Percentiles rank a stretch among this genome's conserved stretches.
These are phyloP conservation scores for Chlorella sp. DNA, from an alignment of 139 green algal genomes.

Conservation along the genomic window DNA sequence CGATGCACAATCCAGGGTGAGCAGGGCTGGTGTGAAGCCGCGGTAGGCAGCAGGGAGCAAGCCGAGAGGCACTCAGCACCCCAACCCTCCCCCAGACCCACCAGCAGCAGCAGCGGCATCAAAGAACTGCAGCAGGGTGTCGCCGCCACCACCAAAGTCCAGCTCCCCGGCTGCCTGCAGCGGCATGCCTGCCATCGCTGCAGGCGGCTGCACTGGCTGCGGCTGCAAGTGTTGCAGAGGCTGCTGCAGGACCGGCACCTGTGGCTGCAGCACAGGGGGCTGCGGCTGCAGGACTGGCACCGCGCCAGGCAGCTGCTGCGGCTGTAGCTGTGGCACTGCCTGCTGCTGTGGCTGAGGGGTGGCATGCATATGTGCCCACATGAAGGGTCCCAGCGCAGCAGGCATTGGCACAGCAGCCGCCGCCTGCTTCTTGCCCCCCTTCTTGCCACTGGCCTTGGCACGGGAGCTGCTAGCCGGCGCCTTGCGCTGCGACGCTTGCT, in stretches of 20 bases:
- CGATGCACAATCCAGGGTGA: too few relatives aligned
- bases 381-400: not conserved
- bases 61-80: not conserved
- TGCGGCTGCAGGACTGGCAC: not conserved
- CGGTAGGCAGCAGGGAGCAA: not conserved
- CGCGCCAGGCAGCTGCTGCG: not conserved
- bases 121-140: constrained; percentile 5
- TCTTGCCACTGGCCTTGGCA: not conserved
- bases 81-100: not conserved
- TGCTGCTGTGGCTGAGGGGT: constrained; percentile 6
- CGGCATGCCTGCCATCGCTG: not conserved
- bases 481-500: not conserved
- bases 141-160: not conserved
- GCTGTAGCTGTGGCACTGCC: not conserved
- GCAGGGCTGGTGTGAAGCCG: too few relatives aligned
- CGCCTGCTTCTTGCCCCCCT: not conserved
- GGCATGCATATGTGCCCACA: constrained; percentile 11
- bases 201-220: not conserved
- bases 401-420: not conserved
- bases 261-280: not conserved
- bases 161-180: not conserved
- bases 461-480: not conserved
- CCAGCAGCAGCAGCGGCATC: not conserved
- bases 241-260: not conserved
- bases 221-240: not conserved